Conservation (phyloP, 2,329 filamentous ascomycete genomes). For the Teratosphaeria viscida region DNA sequence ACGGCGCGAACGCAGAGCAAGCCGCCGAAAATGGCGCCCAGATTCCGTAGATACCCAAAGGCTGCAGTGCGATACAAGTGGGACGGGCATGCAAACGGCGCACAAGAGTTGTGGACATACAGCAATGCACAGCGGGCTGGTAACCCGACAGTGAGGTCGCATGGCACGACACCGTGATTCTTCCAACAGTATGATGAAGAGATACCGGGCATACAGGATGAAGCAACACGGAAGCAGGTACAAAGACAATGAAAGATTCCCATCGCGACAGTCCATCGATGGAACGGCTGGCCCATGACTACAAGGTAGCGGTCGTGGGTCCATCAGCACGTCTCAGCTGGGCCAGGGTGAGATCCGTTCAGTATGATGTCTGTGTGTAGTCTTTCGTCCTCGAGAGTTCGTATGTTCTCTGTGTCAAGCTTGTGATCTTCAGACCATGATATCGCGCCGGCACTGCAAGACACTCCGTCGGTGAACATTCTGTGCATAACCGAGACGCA, state of each 20-base stretch:
- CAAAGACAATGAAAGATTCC: not conserved
- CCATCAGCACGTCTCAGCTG: not conserved
- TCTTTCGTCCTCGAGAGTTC: not conserved
- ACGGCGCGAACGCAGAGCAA: slow-evolving; percentile 32
- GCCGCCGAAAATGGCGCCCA: slow-evolving; percentile 8
- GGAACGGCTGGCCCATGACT: not conserved
- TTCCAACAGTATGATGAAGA: not conserved
- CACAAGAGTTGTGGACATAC: not conserved
- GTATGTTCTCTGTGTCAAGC: not conserved
- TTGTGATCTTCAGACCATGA: not conserved
- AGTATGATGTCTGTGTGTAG: not conserved
- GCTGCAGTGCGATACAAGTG: not conserved
- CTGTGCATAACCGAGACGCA: not conserved
- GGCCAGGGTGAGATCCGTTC: not conserved
- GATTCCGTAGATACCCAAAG: not conserved
- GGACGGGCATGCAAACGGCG: not conserved
- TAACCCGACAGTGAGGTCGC: not conserved
- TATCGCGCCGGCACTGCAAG: not conserved
- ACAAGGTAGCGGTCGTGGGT: not conserved
- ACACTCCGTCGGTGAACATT: not conserved
- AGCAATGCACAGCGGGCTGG: not conserved
- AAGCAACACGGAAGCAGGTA: not conserved
- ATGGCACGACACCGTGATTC: not conserved
- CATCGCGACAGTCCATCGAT: not conserved
- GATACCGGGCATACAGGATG: not conserved